These are phyloP conservation scores for Colletotrichum lini DNA, from an alignment of 2,329 filamentous ascomycete genomes.

Conservation along the genomic window DNA sequence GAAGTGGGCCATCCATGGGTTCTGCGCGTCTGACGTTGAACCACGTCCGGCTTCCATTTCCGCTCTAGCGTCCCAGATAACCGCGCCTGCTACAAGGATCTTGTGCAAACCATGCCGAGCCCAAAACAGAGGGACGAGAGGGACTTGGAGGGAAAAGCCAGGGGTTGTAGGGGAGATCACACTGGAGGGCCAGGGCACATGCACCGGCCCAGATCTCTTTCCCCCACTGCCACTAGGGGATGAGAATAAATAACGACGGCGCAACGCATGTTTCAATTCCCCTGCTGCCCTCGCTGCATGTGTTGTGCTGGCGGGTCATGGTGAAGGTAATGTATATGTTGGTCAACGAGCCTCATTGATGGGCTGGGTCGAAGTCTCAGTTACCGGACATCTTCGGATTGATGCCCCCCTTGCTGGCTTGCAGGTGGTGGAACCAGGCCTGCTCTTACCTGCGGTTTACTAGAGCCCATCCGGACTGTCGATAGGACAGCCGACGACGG, in stretches of 20 bases:
- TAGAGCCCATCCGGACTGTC: too few relatives aligned
- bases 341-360: neutral
- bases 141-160: neutral
- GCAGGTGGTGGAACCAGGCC: neutral
- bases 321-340: neutral
- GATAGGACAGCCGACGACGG: neutral
- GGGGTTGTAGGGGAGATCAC: constrained; percentile 1
- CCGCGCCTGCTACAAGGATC: constrained; percentile 34
- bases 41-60: constrained; percentile 34
- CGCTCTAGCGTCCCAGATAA: constrained; percentile 39
- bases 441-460: neutral
- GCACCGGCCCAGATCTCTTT: constrained; percentile 13
- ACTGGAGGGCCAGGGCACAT: constrained; percentile 10
- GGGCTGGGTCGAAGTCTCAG: neutral
- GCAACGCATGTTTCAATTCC: constrained; percentile 11
- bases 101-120: constrained; percentile 35
- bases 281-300: constrained; percentile 1
- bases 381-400: neutral
- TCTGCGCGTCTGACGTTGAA: constrained; percentile 40
- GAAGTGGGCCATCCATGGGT: neutral
- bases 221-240: neutral
- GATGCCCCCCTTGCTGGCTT: neutral
- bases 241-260: neutral
- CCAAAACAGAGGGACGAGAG: constrained; percentile 16
- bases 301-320: neutral